Evolutionary conservation across 1,284 basidiomycete species (phyloP).

Genomic region (Phylloboletellus chloephorus): DNA sequence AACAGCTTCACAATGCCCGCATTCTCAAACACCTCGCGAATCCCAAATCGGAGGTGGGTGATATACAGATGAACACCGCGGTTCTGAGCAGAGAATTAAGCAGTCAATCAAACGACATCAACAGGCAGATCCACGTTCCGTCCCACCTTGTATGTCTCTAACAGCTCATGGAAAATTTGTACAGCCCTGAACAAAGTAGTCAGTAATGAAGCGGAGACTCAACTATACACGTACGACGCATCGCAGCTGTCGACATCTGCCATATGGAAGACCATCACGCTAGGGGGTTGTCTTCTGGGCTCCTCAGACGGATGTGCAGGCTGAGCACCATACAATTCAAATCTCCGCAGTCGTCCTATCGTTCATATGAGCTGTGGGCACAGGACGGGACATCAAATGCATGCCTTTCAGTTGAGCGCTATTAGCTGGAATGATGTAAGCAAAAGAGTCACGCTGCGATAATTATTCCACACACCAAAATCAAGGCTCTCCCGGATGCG

Average conservation of each 20-base stretch:
- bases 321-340: conserved; percentile 76
- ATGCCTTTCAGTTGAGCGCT: conserved; percentile 77
- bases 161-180: conserved; percentile 80
- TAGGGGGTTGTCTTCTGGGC: conserved; percentile 70
- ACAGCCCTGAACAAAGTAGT: conserved; percentile 51
- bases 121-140: not conserved
- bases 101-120: not conserved
- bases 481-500: conserved; percentile 66
- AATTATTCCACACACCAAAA: conserved; percentile 46
- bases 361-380: not conserved
- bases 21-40: conserved; percentile 56
- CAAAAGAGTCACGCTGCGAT: not conserved
- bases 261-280: conserved; percentile 82
- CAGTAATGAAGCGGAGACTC: not conserved
- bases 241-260: conserved; percentile 81
- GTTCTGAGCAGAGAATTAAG: conserved; percentile 34
- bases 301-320: conserved; percentile 83
- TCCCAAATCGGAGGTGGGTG: conserved; percentile 62
- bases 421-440: conserved; percentile 53
- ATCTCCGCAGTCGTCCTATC: conserved; percentile 68
- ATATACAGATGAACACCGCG: conserved; percentile 75
- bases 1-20: conserved; percentile 64
- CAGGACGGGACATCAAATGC: conserved; percentile 19
- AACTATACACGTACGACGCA: conserved; percentile 60
- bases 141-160: conserved; percentile 67